phyloP scores from a whole-genome alignment of 495 filamentous ascomycete genomes.

The Neurospora sp. region DNA sequence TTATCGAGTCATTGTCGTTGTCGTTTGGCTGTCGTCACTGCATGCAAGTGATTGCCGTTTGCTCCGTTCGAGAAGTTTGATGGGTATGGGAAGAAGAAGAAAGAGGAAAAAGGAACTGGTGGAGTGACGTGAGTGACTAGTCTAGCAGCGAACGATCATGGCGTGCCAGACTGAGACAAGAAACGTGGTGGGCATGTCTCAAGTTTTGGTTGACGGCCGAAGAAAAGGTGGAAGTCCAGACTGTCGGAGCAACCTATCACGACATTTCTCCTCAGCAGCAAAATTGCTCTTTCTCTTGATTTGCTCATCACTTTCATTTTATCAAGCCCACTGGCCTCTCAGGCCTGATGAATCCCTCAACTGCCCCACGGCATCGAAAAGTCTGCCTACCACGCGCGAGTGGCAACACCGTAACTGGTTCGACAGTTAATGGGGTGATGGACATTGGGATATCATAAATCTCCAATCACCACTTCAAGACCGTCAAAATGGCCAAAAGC shows the following conservation, averaged over 20 bases:
- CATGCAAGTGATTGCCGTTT: not conserved
- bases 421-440: not conserved
- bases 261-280: not conserved
- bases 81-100: not conserved
- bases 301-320: not conserved
- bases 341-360: not conserved
- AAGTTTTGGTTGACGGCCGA: not conserved
- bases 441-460: not conserved
- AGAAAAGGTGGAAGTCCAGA: not conserved
- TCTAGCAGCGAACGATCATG: not conserved
- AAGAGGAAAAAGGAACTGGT: not conserved
- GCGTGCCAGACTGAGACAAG: not conserved
- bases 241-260: not conserved
- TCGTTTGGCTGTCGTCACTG: not conserved
- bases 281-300: not conserved
- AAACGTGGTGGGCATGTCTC: not conserved
- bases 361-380: not conserved
- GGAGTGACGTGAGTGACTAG: not conserved
- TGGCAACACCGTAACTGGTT: not conserved
- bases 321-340: not conserved
- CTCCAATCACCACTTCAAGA: not conserved
- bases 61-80: not conserved
- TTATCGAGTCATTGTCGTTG: not conserved
- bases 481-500: not conserved
- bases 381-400: not conserved